Conservation (phyloP, 805 yeast genomes). For the Metschnikowia dekortorum region DNA sequence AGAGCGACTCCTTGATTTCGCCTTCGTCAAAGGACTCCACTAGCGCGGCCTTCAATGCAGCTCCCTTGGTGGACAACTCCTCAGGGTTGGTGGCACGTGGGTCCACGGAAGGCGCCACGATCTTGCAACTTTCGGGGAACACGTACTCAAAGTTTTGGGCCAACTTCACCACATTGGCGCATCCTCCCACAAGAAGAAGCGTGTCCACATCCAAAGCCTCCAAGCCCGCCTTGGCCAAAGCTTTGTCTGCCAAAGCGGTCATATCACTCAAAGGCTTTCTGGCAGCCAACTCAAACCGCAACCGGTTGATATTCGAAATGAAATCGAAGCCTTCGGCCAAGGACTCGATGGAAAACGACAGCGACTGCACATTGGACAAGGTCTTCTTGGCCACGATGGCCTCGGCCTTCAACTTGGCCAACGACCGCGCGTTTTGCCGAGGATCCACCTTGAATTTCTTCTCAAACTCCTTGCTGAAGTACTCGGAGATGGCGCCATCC, state of each 20-base stretch:
- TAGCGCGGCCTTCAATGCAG: constrained; percentile 92
- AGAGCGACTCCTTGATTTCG: constrained; percentile 72
- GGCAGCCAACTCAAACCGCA: constrained; percentile 85
- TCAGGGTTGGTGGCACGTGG: constrained; percentile 80
- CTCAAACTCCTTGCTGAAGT: constrained; percentile 90
- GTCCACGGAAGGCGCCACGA: constrained; percentile 70
- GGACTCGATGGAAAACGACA: constrained; percentile 92
- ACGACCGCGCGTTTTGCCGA: constrained; percentile 71
- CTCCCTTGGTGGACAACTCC: constrained; percentile 89
- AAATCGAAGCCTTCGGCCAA: constrained; percentile 92
- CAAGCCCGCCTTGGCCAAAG: constrained; percentile 75
- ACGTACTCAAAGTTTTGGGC: constrained; percentile 65
- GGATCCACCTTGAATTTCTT: constrained; percentile 83
- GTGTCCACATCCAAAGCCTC: constrained; percentile 86
- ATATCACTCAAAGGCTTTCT: constrained; percentile 73
- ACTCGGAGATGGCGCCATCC: constrained; percentile 75
- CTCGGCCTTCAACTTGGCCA: constrained; percentile 84
- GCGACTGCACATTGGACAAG: constrained; percentile 78
- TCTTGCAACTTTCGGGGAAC: constrained; percentile 76
- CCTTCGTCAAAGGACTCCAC: constrained; percentile 79
- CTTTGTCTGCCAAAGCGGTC: constrained; percentile 68
- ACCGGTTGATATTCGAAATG: constrained; percentile 88
- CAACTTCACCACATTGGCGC: constrained; percentile 88
- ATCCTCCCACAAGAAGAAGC: constrained; percentile 89
- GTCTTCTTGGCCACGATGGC: constrained; percentile 85